Evolutionary conservation across 176 grass and related monocot species (phyloP).

Genomic region (Musa acuminata): DNA sequence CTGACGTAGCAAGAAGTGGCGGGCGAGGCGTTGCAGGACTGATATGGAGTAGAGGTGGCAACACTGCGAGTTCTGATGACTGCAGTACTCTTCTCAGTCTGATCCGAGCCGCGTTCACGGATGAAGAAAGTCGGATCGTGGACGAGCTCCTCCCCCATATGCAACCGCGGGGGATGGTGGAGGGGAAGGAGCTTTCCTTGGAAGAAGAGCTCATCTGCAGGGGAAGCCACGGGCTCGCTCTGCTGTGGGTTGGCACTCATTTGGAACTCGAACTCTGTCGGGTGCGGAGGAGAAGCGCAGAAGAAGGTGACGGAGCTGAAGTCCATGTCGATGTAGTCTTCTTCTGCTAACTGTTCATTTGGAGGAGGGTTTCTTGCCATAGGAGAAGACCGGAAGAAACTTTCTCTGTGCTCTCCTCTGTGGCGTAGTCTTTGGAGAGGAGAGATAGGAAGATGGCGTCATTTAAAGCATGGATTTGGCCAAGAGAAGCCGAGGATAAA

Average conservation of each 20-base stretch:
- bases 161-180: conserved; percentile 64
- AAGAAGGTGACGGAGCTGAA: conserved; percentile 55
- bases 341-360: conserved; percentile 58
- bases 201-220: conserved; percentile 98
- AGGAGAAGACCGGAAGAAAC: background rate
- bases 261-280: conserved; percentile 89
- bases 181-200: conserved; percentile 95
- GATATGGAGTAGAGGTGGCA: background rate
- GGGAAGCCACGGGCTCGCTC: conserved; percentile 53
- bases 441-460: no score
- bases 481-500: no score
- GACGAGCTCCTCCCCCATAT: conserved; percentile 65
- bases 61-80: conserved; percentile 27
- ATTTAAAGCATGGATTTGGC: no score
- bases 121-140: background rate
- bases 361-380: conserved; percentile 51
- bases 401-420: no score
- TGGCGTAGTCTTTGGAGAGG: no score
- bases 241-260: conserved; percentile 43
- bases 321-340: conserved; percentile 97
- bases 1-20: background rate
- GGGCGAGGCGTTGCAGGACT: conserved; percentile 16
- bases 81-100: conserved; percentile 12
- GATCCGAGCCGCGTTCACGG: background rate
- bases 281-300: conserved; percentile 30